phyloP scores from a whole-genome alignment of 805 yeast species.

The Spathaspora boniae region DNA sequence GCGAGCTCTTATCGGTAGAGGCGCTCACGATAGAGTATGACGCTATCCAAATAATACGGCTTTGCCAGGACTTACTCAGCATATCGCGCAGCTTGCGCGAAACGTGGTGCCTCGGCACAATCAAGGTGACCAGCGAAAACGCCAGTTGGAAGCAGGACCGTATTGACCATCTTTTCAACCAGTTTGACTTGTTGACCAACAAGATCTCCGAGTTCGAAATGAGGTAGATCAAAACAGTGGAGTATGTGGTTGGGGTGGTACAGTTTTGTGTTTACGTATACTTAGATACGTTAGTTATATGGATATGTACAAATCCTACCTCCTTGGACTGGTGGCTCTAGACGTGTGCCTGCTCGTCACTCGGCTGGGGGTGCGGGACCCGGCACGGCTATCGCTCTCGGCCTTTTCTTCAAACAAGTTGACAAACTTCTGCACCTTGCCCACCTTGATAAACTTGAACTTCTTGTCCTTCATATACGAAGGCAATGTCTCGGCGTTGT shows the following conservation, averaged over 20 bases:
- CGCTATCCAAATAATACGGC: constrained; percentile 46
- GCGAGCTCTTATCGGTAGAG: constrained; percentile 47
- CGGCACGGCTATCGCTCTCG: background rate
- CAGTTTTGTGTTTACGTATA: too few relatives aligned
- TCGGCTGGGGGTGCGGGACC: constrained; percentile 6
- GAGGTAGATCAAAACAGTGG: too few relatives aligned
- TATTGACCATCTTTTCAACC: constrained; percentile 22
- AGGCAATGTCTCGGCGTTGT: constrained; percentile 27
- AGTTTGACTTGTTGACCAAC: constrained; percentile 34
- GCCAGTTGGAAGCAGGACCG: constrained; percentile 19
- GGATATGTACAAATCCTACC: too few relatives aligned
- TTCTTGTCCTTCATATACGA: constrained; percentile 38
- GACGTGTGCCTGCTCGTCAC: background rate
- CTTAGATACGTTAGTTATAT: too few relatives aligned
- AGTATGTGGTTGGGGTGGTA: too few relatives aligned
- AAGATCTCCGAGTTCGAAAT: constrained; percentile 23
- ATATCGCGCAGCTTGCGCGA: constrained; percentile 50
- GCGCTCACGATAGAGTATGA: constrained; percentile 54
- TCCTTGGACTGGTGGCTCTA: constrained; percentile 7
- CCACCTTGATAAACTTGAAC: constrained; percentile 43
- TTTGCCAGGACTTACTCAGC: constrained; percentile 50
- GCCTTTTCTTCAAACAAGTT: constrained; percentile 37
- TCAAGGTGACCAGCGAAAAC: constrained; percentile 28
- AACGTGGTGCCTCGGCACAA: constrained; percentile 55
- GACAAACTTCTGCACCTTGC: constrained; percentile 45